These are phyloP conservation scores for Pascua sp. DNA, from an alignment of 1,284 basidiomycete species.

Conservation along the genomic window DNA sequence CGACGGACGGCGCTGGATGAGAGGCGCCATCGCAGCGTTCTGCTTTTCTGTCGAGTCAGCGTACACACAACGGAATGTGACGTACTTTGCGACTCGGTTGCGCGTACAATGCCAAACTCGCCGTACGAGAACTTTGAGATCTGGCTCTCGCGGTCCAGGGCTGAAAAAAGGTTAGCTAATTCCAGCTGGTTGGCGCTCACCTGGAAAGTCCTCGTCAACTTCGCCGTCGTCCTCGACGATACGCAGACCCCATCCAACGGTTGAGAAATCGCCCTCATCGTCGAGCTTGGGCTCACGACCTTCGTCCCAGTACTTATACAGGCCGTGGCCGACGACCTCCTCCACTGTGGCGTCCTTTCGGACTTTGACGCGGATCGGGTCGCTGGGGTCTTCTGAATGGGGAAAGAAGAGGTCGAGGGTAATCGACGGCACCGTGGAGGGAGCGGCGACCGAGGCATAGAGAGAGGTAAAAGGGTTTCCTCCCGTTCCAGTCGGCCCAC, in stretches of 20 bases:
- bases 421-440: slow-evolving; percentile 48
- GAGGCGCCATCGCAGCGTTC: slow-evolving; percentile 64
- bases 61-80: background rate
- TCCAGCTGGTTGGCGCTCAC: slow-evolving; percentile 51
- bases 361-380: slow-evolving; percentile 58
- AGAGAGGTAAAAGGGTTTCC: slow-evolving; percentile 49
- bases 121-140: slow-evolving; percentile 87
- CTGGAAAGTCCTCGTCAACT: slow-evolving; percentile 97
- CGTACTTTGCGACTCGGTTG: slow-evolving; percentile 70
- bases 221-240: slow-evolving; percentile 97
- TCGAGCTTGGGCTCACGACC: slow-evolving; percentile 67
- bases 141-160: slow-evolving; percentile 80
- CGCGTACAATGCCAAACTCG: slow-evolving; percentile 78
- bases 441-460: slow-evolving; percentile 51
- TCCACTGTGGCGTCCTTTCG: slow-evolving; percentile 87
- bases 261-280: slow-evolving; percentile 58
- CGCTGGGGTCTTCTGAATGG: slow-evolving; percentile 61
- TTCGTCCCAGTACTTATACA: slow-evolving; percentile 90
- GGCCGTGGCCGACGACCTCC: slow-evolving; percentile 88
- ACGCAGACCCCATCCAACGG: slow-evolving; percentile 87
- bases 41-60: slow-evolving; percentile 64
- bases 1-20: slow-evolving; percentile 40
- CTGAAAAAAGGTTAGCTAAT: slow-evolving; percentile 51
- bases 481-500: background rate
- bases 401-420: slow-evolving; percentile 84